Base-by-base conservation (phyloP, 2,329 filamentous ascomycete species). In the Aspergillus chevalieri region DNA sequence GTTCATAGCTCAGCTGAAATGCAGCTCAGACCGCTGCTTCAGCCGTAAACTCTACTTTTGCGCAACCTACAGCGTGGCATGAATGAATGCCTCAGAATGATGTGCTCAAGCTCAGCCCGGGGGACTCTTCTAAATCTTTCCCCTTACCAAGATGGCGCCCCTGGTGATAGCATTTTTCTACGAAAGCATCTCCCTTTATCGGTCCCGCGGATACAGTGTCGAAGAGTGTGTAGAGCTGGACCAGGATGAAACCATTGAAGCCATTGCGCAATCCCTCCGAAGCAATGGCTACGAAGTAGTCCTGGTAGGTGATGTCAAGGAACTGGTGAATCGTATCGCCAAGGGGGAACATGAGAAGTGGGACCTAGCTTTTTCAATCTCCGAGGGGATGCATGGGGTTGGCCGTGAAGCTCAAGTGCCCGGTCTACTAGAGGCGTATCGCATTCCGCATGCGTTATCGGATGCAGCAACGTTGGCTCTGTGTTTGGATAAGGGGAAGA, bases 351-450 rank as follows among this genome's bases (percentile, higher is more conserved):
- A 57, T 10, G 49, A 47, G 21, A 21, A 47, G 7, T 65, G 57
- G 60, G 60, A 63, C 47, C 39, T 65, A n/a, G 60, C 58, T 6
- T 59, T 64, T 38, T 62, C 59, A 34, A 54, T 58, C 39, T 47
- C 55, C 0, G 54, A 62, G 41, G 60, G 60, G 1, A 21, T 64
- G 15, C 30, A 59, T 45, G 58, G 57, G 34, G 47, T 52, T 39
- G 55, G 55, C 14, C 54, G 58, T 45, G 56, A 63, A 44, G 52
- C 55, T 2, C 60, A 64, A 41, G 54, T 64, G 6, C 58, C 59
- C 3, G 59, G 54, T 14, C 46, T 64, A 3, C 46, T 62, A 21
- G 61, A 64, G 39, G 59, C 60, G 1, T 64, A 63, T 52, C 44
- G 48, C n/a, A 55, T 65, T 28, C 58, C 59, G 7, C 60, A 49